A percentile compares a stretch with the other conserved stretches of the same genome.
Conservation (phyloP, 768 basidiomycete species). For the Leccinum boreale region DNA sequence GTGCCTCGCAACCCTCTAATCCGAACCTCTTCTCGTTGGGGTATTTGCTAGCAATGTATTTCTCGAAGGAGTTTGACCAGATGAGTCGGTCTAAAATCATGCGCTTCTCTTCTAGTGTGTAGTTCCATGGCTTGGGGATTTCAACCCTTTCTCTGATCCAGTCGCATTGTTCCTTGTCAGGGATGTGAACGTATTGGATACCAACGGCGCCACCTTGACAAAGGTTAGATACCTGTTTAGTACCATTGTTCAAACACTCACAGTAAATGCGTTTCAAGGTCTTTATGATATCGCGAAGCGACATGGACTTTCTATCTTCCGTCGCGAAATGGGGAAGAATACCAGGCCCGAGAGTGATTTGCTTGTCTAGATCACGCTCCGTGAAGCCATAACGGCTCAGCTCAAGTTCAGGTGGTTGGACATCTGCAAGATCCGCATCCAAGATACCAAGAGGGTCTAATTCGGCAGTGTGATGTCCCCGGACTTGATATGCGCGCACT, state of each 20-base stretch:
- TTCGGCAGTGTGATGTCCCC: slow-evolving; percentile 94
- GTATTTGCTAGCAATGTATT: slow-evolving; percentile 97
- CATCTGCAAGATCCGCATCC: slow-evolving; percentile 78
- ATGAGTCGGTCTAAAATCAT: slow-evolving; percentile 99
- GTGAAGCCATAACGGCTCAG: slow-evolving; percentile 94
- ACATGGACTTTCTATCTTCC: slow-evolving; percentile 83
- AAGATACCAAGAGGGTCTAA: slow-evolving; percentile 94
- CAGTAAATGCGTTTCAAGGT: slow-evolving; percentile 93
- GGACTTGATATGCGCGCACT: slow-evolving; percentile 97
- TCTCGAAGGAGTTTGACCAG: slow-evolving; percentile 99
- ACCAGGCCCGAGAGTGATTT: slow-evolving; percentile 92
- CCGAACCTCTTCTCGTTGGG: slow-evolving; percentile 99
- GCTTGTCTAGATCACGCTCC: slow-evolving; percentile 90
- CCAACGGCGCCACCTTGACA: slow-evolving; percentile 77
- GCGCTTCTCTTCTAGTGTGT: slow-evolving; percentile 96
- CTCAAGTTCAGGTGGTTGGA: slow-evolving; percentile 84
- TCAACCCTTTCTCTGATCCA: slow-evolving; percentile 98
- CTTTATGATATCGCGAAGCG: slow-evolving; percentile 86
- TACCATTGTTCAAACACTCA: slow-evolving; percentile 38
- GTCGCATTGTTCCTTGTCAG: slow-evolving; percentile 97
- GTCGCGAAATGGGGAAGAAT: slow-evolving; percentile 94
- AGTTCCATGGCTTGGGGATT: slow-evolving; percentile 95
- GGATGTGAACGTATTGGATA: slow-evolving; percentile 93
- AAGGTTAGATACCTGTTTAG: slow-evolving; percentile 3
- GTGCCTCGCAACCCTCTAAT: slow-evolving; percentile 94